Percentiles rank a stretch among this genome's conserved stretches.
These are phyloP conservation scores for Zancudomyces culisetae DNA, from an alignment of 371 early-diverging fungal genomes.

Conservation along the genomic window DNA sequence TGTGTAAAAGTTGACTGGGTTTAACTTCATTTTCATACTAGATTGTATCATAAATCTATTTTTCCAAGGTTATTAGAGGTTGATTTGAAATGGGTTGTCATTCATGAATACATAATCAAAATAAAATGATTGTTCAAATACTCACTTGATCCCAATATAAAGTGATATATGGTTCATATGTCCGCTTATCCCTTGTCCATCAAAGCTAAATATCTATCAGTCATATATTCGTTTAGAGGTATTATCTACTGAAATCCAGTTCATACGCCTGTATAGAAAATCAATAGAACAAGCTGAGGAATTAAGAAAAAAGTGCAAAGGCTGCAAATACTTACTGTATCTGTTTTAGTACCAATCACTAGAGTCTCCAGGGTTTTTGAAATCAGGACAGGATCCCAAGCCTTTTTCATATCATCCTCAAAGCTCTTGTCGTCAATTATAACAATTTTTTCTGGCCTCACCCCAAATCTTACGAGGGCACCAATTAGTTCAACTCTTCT, in stretches of 20 bases:
- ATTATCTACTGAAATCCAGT: too few relatives aligned
- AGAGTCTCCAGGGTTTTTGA: slow-evolving; percentile 32
- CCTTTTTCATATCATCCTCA: slow-evolving; percentile 51
- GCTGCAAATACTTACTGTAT: slow-evolving; percentile 27
- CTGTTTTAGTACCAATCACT: slow-evolving; percentile 36
- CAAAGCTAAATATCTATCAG: slow-evolving; percentile 59
- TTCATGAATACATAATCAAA: neutral
- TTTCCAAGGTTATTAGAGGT: neutral
- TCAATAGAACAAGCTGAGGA: neutral
- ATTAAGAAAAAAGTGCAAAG: neutral
- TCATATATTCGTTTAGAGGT: neutral
- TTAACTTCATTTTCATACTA: slow-evolving; percentile 15
- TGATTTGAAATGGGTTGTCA: neutral
- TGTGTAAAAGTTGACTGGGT: slow-evolving; percentile 26
- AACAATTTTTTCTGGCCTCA: slow-evolving; percentile 35
- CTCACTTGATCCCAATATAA: slow-evolving; percentile 55
- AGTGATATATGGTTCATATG: slow-evolving; percentile 86
- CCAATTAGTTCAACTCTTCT: slow-evolving; percentile 57
- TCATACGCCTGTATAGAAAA: neutral
- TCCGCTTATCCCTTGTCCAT: slow-evolving; percentile 73
- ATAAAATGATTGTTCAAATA: neutral
- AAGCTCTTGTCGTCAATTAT: slow-evolving; percentile 39
- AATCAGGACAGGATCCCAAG: slow-evolving; percentile 47
- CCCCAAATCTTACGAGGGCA: slow-evolving; percentile 45
- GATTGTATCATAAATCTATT: slow-evolving; percentile 17